Base-by-base conservation (phyloP, 345 rosid species). In the Hibiscus mutabilis region DNA sequence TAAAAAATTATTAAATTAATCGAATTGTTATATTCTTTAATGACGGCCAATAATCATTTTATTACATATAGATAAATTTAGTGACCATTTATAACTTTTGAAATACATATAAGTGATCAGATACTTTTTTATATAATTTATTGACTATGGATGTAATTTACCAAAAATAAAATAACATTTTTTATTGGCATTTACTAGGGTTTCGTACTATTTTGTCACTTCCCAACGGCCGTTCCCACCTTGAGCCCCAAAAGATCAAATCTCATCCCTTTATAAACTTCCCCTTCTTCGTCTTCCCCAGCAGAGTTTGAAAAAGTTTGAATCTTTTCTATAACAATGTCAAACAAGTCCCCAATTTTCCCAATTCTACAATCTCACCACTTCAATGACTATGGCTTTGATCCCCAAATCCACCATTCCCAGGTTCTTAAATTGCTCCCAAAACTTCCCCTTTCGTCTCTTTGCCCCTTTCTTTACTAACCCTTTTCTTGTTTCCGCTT, bases 341-440 rank as follows among this genome's bases (percentile, higher is more conserved):
- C 96, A 1, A 85, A 75, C 85, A 86, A 69, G 29, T 82, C 89
- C 24, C 97, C 98, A 0, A 62, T 87, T 0, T 88, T 90, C 49
- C 88, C 96, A 33, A 86, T 88, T 76, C 80, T 82, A 0, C 82
- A 88, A 24, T 83, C 93, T 71, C 95, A 83, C 8, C 96, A 84
- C 77, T 90, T 88, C 85, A 90, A 83, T 31, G 98, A 94, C 77
- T 91, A 91, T 65, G 97, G 98, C 56, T 94, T 91, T 71, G 94
- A 93, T 80, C 88, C 92, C 9, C 96, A 88, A 60, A 77, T 91
- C 76, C 76, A 88, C 75, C 90, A 83, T 71, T 85, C 85, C 70
- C 97, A 91, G 95, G 98, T 91, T n/a, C 42, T 8, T n/a, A 33
- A 19, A 8, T 4, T 25, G 15, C 22, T 6, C 9, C 19, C 0